A percentile compares a stretch with the other conserved stretches of the same genome.
These are phyloP conservation scores for Parafenestella ontariensis DNA, from an alignment of 2,329 filamentous ascomycete species.

Conservation along the genomic window DNA sequence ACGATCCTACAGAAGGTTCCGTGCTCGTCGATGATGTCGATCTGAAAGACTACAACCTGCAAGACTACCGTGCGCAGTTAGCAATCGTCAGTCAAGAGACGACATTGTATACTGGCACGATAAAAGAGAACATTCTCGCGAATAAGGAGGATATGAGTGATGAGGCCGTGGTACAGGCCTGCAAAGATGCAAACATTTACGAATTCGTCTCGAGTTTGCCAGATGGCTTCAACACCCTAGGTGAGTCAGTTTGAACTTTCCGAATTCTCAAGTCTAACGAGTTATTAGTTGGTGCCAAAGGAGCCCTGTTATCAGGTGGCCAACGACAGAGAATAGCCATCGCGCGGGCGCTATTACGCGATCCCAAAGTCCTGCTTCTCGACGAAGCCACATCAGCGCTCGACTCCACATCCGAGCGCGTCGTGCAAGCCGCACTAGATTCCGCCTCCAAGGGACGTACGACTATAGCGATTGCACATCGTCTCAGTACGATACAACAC, in stretches of 20 bases:
- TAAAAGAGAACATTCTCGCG: constrained; percentile 81
- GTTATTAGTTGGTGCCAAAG: constrained; percentile 89
- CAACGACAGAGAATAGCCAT: constrained; percentile 97
- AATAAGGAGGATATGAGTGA: constrained; percentile 72
- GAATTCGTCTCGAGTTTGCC: constrained; percentile 41
- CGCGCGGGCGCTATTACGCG: constrained; percentile 86
- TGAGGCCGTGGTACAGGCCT: constrained; percentile 76
- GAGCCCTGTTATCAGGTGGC: constrained; percentile 69
- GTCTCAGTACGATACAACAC: constrained; percentile 90
- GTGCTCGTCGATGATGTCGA: constrained; percentile 85
- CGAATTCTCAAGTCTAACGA: too few species aligned
- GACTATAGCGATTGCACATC: constrained; percentile 94
- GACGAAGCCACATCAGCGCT: constrained; percentile 50
- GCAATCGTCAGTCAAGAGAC: constrained; percentile 96
- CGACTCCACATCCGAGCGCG: constrained; percentile 65
- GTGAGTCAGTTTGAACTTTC: too few species aligned
- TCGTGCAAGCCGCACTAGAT: constrained; percentile 82
- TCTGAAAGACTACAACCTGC: constrained; percentile 77
- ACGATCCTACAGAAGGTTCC: constrained; percentile 82
- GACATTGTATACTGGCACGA: constrained; percentile 90
- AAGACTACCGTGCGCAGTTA: constrained; percentile 82
- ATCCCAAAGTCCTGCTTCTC: constrained; percentile 78
- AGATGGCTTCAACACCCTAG: constrained; percentile 84
- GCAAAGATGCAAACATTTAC: constrained; percentile 66
- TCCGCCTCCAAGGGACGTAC: constrained; percentile 83